Evolutionary conservation across 768 basidiomycete species (phyloP), one percentile per base, ranked within the genome.

Genomic region (Clavaria fumosa): DNA sequence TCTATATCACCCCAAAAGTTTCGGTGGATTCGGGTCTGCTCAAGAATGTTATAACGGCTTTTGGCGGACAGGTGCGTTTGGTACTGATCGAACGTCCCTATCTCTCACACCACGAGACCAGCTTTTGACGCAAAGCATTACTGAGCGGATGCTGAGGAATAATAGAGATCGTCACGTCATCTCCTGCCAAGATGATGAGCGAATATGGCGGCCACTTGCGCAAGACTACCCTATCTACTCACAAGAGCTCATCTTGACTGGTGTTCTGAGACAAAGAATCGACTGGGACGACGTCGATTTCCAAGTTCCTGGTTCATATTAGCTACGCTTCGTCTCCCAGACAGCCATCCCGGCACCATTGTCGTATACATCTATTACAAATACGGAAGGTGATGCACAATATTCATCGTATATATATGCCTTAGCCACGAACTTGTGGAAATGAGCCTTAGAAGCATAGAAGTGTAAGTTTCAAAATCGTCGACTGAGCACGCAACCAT

Each of bases 1-100:
- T 91, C 56, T 89, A 85, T 45, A 55, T 86, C 35, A 89, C 84
- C 0, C 64, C 69, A 0, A 74, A 67, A 42, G 73, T 85, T 1
- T 50, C 62, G 0, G 60, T 78, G 1, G 74, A 77, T 34, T 49
- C 54, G 30, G 71, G 71, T 46, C 50, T 83, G 23, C 55, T 90
- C 38, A 78, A 72, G 58, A 72, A 70, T 33, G 73, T 91, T 4
- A 63, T 89, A 4, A 55, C 59, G 4, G 72, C 78, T 0, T 69
- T 70, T 44, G 84, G 86, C 3, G 88, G 84, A 0, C 67, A 72
- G 57, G 81, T 85, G 34, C 15, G 63, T 53, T 7, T 10, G 19
- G 43, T 12, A 23, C 21, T 17, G 22, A 33, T 24, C 33, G 20
- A 4, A 41, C 37, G 7, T 26, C 23, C 9, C 15, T 21, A 30